Evolutionary conservation across 2,329 filamentous ascomycete species (phyloP).

Genomic region (Clarireedia sp.): DNA sequence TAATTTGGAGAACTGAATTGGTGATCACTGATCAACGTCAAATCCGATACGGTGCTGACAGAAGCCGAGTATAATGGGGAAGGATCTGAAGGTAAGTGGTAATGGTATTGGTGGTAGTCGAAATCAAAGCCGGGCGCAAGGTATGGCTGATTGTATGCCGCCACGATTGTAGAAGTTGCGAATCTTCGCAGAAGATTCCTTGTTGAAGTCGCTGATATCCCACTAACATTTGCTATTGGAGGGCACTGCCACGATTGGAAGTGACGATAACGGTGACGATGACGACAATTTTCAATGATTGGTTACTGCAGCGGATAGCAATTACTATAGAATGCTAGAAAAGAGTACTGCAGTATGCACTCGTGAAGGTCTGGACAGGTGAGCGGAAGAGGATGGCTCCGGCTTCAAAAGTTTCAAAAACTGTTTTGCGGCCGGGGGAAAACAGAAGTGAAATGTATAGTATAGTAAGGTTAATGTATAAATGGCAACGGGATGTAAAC

Average conservation of each 20-base stretch:
- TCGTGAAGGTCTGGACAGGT: too few relatives aligned
- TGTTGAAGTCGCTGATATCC: conserved; percentile 10
- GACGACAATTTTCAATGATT: too few relatives aligned
- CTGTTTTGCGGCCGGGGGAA: too few relatives aligned
- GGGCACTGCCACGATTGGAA: background rate
- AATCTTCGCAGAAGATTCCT: conserved; percentile 21
- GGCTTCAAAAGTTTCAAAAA: too few relatives aligned
- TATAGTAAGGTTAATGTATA: too few relatives aligned
- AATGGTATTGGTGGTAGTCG: conserved; percentile 22
- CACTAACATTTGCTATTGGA: conserved; percentile 18
- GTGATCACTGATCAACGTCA: conserved; percentile 24
- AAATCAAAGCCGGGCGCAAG: conserved; percentile 24
- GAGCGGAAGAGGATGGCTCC: too few relatives aligned
- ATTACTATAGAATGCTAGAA: too few relatives aligned
- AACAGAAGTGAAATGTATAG: too few relatives aligned
- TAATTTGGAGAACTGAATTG: conserved; percentile 22
- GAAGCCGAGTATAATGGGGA: conserved; percentile 26
- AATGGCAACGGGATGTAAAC: too few relatives aligned
- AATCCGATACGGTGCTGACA: conserved; percentile 20
- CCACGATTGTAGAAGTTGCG: conserved; percentile 28
- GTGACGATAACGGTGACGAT: background rate
- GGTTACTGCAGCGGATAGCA: too few relatives aligned
- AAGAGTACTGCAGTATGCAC: too few relatives aligned
- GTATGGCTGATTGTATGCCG: conserved; percentile 24
- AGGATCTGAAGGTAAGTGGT: conserved; percentile 16